phyloP scores from a whole-genome alignment of 2,329 filamentous ascomycete genomes.

The Xylaria sp. region DNA sequence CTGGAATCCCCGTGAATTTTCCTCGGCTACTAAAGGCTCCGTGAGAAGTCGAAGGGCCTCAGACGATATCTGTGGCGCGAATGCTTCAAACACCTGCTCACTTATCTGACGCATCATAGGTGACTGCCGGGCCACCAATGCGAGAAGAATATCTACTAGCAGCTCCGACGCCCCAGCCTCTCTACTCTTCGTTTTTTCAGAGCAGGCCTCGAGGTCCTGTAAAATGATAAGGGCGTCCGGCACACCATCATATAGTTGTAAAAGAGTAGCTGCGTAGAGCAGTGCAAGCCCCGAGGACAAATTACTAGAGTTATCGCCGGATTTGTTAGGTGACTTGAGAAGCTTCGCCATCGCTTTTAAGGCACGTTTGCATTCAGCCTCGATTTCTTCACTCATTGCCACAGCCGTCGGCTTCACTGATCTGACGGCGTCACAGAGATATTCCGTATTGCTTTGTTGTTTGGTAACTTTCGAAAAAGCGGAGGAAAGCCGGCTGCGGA shows the following conservation, averaged over 20 bases:
- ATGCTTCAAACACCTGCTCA: conserved; percentile 87
- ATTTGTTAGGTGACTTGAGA: conserved; percentile 55
- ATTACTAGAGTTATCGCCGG: conserved; percentile 55
- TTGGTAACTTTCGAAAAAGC: conserved; percentile 68
- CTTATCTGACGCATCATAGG: conserved; percentile 86
- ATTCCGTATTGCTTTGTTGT: conserved; percentile 62
- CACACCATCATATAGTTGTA: conserved; percentile 92
- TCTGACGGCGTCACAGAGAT: conserved; percentile 65
- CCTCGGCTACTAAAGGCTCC: conserved; percentile 79
- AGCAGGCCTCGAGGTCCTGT: conserved; percentile 82
- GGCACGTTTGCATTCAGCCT: conserved; percentile 64
- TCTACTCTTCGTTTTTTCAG: conserved; percentile 71
- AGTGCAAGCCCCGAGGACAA: conserved; percentile 74
- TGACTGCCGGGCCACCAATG: conserved; percentile 87
- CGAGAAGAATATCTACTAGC: conserved; percentile 88
- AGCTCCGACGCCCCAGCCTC: conserved; percentile 72
- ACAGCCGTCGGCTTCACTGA: conserved; percentile 64
- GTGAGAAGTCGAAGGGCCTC: conserved; percentile 74
- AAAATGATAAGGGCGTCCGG: conserved; percentile 85
- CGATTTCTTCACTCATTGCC: conserved; percentile 66
- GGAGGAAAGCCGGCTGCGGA: conserved; percentile 67
- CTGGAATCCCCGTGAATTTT: conserved; percentile 84
- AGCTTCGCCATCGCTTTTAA: conserved; percentile 64
- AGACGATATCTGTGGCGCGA: conserved; percentile 78
- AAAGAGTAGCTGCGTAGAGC: conserved; percentile 83